Evolutionary conservation across 1,284 basidiomycete species (phyloP).

Genomic region (Ustilago curta): DNA sequence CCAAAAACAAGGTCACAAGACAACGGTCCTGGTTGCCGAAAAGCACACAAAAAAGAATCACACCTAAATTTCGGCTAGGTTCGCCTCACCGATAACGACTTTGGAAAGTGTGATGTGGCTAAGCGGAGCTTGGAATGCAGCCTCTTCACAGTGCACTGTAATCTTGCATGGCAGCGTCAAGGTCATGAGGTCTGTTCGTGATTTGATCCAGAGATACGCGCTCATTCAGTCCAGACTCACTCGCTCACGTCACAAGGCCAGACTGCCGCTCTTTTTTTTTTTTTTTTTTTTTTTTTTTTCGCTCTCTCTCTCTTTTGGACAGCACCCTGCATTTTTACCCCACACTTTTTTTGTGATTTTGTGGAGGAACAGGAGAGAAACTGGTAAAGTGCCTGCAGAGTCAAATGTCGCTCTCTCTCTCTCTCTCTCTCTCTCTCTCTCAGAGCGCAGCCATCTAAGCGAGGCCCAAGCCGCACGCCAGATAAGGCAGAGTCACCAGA

Average conservation of each 20-base stretch:
- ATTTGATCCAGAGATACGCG: conserved; percentile 4
- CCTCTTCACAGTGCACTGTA: neutral
- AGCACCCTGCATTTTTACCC: conserved; percentile 45
- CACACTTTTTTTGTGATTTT: conserved; percentile 27
- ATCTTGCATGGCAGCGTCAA: conserved; percentile 18
- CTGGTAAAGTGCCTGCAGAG: neutral
- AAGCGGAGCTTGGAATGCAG: conserved; percentile 4
- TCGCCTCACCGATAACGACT: conserved; percentile 2
- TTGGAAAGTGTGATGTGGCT: neutral
- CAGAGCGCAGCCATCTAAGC: too few relatives aligned
- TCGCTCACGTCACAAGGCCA: conserved; percentile 19
- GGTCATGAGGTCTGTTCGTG: conserved; percentile 27
- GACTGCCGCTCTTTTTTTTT: conserved; percentile 18
- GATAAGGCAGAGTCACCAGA: conserved; percentile 10
- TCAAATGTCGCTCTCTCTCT: too few relatives aligned
- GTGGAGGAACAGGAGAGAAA: conserved; percentile 8
- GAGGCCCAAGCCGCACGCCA: too few relatives aligned
- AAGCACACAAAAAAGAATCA: neutral
- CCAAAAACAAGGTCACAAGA: conserved; percentile 35
- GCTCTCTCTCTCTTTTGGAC: too few relatives aligned
- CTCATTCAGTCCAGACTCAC: neutral
- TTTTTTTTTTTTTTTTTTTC: neutral
- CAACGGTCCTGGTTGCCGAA: conserved; percentile 5
- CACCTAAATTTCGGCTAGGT: conserved; percentile 8
- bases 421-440: too few relatives aligned